Evolutionary conservation across 305 asterid species (phyloP).

Genomic region (Rubia tinctorum): DNA sequence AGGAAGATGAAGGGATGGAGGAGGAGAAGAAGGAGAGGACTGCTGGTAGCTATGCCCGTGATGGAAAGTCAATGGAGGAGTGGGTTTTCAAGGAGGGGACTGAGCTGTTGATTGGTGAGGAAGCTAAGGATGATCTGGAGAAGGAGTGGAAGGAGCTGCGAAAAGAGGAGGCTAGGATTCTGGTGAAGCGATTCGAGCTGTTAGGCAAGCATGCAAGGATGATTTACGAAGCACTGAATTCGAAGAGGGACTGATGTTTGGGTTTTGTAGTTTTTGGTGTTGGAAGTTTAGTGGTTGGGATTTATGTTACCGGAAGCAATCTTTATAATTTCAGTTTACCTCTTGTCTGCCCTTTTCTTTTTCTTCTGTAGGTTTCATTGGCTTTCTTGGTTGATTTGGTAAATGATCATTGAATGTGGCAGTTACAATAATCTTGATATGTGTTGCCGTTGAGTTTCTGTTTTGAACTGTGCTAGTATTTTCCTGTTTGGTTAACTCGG

Average conservation of each 20-base stretch:
- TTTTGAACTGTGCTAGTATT: neutral
- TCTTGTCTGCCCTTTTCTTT: no score
- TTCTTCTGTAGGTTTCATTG: neutral
- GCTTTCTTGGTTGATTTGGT: neutral
- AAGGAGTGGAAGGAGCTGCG: conserved; percentile 38
- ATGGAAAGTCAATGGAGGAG: conserved; percentile 19
- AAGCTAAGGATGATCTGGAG: conserved; percentile 28
- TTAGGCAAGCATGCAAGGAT: conserved; percentile 30
- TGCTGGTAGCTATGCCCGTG: neutral
- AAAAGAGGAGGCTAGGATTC: conserved; percentile 28
- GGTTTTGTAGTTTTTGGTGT: neutral
- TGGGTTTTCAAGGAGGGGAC: conserved; percentile 33
- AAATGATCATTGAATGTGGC: neutral
- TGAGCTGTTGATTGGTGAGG: conserved; percentile 21
- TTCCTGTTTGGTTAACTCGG: neutral
- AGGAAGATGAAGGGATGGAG: conserved; percentile 21
- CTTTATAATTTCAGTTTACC: no score
- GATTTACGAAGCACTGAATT: conserved; percentile 29
- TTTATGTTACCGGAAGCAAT: no score
- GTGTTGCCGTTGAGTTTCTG: no score
- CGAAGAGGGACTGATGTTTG: conserved; percentile 19
- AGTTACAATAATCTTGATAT: neutral
- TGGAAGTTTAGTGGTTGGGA: neutral
- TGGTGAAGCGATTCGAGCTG: conserved; percentile 31
- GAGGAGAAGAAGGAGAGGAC: conserved; percentile 18